These are phyloP conservation scores for Kondoa subrosea DNA, from an alignment of 768 basidiomycete genomes.

Conservation along the genomic window DNA sequence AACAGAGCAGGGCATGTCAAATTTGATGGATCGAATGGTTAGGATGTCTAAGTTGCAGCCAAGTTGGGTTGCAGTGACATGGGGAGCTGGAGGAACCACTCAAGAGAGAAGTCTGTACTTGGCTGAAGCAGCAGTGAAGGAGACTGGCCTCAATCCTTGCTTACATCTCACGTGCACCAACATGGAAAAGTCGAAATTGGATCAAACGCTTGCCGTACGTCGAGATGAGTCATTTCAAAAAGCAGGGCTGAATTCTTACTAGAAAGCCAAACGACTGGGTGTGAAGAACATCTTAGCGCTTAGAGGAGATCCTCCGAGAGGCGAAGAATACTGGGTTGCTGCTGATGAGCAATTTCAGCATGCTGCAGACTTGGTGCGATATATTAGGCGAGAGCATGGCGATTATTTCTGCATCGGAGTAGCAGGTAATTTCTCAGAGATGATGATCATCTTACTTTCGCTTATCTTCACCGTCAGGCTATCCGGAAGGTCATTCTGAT, in stretches of 20 bases:
- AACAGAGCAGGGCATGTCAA: slow-evolving; percentile 74
- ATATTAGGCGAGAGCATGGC: slow-evolving; percentile 68
- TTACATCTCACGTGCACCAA: slow-evolving; percentile 99
- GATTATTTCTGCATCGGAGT: slow-evolving; percentile 86
- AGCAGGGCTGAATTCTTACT: slow-evolving; percentile 10
- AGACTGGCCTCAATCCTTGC: slow-evolving; percentile 83
- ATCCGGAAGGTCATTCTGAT: slow-evolving; percentile 76
- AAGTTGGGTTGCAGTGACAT: slow-evolving; percentile 77
- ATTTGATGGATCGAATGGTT: slow-evolving; percentile 70
- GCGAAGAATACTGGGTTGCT: slow-evolving; percentile 82
- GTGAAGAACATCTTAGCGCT: slow-evolving; percentile 82
- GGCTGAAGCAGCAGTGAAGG: slow-evolving; percentile 53
- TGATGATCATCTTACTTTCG: background rate
- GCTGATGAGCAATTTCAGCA: slow-evolving; percentile 66
- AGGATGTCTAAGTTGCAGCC: slow-evolving; percentile 61
- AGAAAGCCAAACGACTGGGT: slow-evolving; percentile 61
- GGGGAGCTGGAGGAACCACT: slow-evolving; percentile 92
- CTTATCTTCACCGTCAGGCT: slow-evolving; percentile 40
- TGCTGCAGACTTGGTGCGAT: slow-evolving; percentile 74
- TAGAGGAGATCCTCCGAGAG: slow-evolving; percentile 85
- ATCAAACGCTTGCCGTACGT: slow-evolving; percentile 68
- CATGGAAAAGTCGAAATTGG: slow-evolving; percentile 92
- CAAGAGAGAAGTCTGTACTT: slow-evolving; percentile 74
- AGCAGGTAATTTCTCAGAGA: slow-evolving; percentile 50
- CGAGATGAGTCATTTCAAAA: slow-evolving; percentile 7